Evolutionary conservation across 768 basidiomycete genomes (phyloP).

Genomic region (Lentinula lateritia): DNA sequence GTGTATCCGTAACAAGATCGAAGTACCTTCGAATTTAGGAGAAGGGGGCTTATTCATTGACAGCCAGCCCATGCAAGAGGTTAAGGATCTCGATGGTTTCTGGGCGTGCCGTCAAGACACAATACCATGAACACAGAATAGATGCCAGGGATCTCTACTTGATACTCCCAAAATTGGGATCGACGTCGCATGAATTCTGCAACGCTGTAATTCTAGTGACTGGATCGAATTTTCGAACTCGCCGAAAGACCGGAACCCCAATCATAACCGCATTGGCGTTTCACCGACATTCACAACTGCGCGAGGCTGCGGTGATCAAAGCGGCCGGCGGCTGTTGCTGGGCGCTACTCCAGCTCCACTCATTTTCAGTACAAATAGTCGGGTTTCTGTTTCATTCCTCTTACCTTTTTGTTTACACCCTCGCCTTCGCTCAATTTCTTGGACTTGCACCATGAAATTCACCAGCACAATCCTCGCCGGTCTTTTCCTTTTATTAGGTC

Average conservation of each 20-base stretch:
- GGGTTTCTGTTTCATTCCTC: background rate
- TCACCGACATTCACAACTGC: no score
- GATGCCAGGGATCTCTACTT: no score
- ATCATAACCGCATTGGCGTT: no score
- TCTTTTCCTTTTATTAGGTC: background rate
- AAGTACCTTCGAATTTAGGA: conserved; percentile 27
- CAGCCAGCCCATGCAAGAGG: conserved; percentile 26
- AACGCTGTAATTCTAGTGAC: no score
- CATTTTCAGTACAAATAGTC: background rate
- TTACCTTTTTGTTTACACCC: background rate
- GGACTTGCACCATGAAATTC: background rate
- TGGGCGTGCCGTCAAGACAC: background rate
- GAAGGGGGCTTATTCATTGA: conserved; percentile 45
- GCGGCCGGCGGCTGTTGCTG: no score
- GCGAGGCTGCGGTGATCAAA: no score
- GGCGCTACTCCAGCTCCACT: background rate
- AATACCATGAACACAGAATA: no score
- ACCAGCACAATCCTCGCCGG: background rate
- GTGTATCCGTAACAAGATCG: conserved; percentile 42
- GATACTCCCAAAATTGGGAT: no score
- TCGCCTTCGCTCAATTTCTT: background rate
- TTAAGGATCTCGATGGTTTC: background rate
- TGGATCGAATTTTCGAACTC: no score
- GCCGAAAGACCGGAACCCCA: no score
- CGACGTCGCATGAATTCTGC: no score